A percentile compares a stretch with the other conserved stretches of the same genome.
phyloP scores from a whole-genome alignment of 148 eudicot species.

The Rhododendron simsii region DNA sequence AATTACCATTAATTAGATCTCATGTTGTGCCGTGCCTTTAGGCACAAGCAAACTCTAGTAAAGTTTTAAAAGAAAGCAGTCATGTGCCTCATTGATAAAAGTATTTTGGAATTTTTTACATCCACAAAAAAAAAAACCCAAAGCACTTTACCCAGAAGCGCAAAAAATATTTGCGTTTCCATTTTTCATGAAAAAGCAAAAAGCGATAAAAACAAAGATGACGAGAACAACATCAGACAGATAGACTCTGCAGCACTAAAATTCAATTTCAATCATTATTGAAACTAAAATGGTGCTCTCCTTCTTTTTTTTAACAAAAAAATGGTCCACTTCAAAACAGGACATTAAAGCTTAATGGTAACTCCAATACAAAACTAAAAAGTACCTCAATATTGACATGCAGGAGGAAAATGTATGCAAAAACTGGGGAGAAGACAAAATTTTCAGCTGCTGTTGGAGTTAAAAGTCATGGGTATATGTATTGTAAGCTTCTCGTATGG shows the following conservation, averaged over 20 bases:
- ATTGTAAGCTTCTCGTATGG: conserved; percentile 47
- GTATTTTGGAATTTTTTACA: too few species aligned
- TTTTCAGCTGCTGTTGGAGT: conserved; percentile 47
- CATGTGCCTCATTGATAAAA: not conserved
- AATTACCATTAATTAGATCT: too few species aligned
- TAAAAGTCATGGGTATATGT: conserved; percentile 48
- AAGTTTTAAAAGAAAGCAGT: not conserved
- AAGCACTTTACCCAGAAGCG: not conserved
- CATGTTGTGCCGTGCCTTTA: too few species aligned
- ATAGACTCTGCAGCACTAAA: not conserved
- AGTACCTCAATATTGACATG: not conserved
- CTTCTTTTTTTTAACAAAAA: too few species aligned
- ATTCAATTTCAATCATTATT: not conserved
- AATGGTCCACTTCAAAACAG: not conserved
- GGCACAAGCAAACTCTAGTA: too few species aligned
- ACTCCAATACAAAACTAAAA: not conserved
- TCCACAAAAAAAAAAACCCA: too few species aligned
- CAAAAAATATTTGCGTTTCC: not conserved
- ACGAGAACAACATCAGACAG: not conserved
- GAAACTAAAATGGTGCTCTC: not conserved
- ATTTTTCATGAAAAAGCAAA: not conserved
- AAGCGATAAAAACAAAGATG: not conserved
- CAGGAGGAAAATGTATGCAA: not conserved
- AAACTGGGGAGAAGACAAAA: conserved; percentile 37
- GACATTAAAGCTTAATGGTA: not conserved